These are phyloP conservation scores for Coemansia sp. DNA, from an alignment of 192 early-diverging fungal species.

Conservation along the genomic window DNA sequence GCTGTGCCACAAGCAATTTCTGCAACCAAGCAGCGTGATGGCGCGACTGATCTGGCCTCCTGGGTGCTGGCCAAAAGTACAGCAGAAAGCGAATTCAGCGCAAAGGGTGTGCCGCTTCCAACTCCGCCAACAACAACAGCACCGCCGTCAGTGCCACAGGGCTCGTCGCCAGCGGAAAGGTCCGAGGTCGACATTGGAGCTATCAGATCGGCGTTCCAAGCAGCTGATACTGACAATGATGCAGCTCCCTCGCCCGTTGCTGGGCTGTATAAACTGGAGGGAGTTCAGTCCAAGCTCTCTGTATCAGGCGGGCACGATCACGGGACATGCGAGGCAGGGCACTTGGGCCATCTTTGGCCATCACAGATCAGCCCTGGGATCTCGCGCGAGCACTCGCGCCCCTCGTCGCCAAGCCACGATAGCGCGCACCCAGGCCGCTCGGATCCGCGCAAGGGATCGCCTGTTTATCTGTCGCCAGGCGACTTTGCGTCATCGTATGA, in stretches of 20 bases:
- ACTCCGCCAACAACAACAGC: conserved; percentile 23
- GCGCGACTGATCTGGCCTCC: neutral
- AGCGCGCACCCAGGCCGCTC: conserved; percentile 27
- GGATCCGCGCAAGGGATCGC: conserved; percentile 50
- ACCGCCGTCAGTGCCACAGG: conserved; percentile 14
- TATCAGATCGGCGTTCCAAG: conserved; percentile 13
- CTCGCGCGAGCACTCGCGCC: conserved; percentile 37
- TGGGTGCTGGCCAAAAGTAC: neutral
- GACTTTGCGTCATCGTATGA: conserved; percentile 49
- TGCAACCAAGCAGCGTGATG: conserved; percentile 9
- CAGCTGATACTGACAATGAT: conserved; percentile 1
- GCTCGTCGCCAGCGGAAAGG: conserved; percentile 6
- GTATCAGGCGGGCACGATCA: conserved; percentile 48
- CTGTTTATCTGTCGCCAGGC: conserved; percentile 44
- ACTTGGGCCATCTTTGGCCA: conserved; percentile 46
- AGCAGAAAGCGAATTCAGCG: neutral
- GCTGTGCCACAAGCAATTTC: conserved; percentile 12
- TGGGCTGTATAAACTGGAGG: conserved; percentile 9
- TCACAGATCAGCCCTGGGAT: conserved; percentile 51
- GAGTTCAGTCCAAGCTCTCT: conserved; percentile 39
- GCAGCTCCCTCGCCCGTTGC: neutral
- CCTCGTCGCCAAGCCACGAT: conserved; percentile 18
- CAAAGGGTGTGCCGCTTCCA: conserved; percentile 6
- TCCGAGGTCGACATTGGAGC: neutral
- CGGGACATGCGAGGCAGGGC: conserved; percentile 9